Evolutionary conservation across 176 grass and related monocot species (phyloP).

Genomic region (Ananas comosus): DNA sequence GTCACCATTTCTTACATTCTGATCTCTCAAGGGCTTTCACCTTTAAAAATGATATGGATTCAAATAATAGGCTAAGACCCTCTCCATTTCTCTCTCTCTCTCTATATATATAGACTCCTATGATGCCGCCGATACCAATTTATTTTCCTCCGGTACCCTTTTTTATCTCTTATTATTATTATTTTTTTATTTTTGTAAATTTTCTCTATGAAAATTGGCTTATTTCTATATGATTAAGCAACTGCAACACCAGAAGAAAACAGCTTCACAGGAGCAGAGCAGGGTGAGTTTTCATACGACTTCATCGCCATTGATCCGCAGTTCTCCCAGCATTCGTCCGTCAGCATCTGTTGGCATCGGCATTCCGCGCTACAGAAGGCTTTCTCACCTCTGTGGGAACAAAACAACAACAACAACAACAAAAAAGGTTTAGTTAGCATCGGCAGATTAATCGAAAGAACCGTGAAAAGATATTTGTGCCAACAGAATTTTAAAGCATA

Average conservation of each 20-base stretch:
- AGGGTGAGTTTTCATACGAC: slow-evolving; percentile 9
- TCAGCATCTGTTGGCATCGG: slow-evolving; percentile 42
- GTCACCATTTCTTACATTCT: neutral
- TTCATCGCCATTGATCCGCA: slow-evolving; percentile 30
- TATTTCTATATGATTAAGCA: slow-evolving; percentile 16
- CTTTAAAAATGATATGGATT: neutral
- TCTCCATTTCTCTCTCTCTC: neutral
- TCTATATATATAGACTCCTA: neutral
- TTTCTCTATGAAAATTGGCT: too few relatives aligned
- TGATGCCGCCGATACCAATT: neutral
- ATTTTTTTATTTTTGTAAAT: neutral
- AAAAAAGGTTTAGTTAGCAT: neutral
- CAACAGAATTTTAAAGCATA: too few relatives aligned
- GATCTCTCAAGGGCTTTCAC: neutral
- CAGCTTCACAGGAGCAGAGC: slow-evolving; percentile 19
- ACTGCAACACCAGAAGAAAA: slow-evolving; percentile 32
- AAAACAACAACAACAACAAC: neutral
- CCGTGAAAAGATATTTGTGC: neutral
- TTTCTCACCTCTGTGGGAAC: slow-evolving; percentile 40
- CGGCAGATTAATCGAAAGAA: neutral
- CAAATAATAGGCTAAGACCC: neutral
- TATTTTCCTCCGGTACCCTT: neutral
- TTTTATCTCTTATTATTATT: neutral
- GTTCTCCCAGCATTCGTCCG: slow-evolving; percentile 31
- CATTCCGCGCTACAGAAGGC: slow-evolving; percentile 59